Percentiles rank a stretch among this genome's conserved stretches.
Conservation (phyloP, 1,139 yeast genomes). For the Yamadazyma atlantica region DNA sequence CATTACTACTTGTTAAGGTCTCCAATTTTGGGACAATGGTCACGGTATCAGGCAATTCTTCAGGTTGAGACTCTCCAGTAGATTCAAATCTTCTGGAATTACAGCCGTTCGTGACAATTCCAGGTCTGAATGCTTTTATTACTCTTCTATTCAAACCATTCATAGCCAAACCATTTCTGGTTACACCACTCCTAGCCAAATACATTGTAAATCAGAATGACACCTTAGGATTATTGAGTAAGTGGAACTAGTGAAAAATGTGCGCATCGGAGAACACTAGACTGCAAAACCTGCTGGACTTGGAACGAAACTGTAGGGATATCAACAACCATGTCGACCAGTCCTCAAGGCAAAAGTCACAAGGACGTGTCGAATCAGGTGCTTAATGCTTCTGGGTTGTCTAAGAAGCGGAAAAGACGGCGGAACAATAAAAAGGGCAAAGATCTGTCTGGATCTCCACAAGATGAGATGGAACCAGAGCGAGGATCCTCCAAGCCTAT, state of each 20-base stretch:
- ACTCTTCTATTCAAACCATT: no score
- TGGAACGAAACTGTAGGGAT: neutral
- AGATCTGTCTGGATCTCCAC: neutral
- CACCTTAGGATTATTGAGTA: no score
- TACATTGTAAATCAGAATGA: neutral
- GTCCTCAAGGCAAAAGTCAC: neutral
- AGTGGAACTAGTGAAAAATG: no score
- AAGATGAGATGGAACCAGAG: neutral
- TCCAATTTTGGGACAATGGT: slow-evolving; percentile 39
- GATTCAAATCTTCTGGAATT: neutral
- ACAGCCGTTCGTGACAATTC: neutral
- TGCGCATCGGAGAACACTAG: no score
- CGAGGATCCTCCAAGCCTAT: slow-evolving; percentile 3
- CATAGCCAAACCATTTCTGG: no score
- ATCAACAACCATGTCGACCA: slow-evolving; percentile 2
- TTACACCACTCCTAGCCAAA: neutral
- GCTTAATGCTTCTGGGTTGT: slow-evolving; percentile 1
- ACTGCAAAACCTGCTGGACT: neutral
- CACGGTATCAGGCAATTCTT: slow-evolving; percentile 15
- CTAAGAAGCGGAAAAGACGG: slow-evolving; percentile 22
- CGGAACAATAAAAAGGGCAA: slow-evolving; percentile 17
- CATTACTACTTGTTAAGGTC: slow-evolving; percentile 24
- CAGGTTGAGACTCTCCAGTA: no score
- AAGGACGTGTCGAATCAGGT: slow-evolving; percentile 1
- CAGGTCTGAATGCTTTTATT: no score